Percentiles rank a stretch among this genome's conserved stretches.
Conservation (phyloP, 805 yeast genomes). For the Saturnispora sanitii region DNA sequence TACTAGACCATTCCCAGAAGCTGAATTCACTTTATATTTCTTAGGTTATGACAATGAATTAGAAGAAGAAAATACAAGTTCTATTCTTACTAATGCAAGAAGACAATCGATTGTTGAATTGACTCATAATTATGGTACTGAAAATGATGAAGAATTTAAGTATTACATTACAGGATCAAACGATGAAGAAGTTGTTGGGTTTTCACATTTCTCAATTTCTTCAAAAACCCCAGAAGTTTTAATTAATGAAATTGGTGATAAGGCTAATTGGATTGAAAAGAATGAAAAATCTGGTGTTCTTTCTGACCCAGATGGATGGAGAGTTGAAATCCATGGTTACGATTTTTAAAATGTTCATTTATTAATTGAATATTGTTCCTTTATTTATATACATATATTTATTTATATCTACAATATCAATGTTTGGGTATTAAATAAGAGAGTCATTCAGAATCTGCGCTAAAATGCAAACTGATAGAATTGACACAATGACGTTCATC, state of each 20-base stretch:
- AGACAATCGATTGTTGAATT: conserved; percentile 74
- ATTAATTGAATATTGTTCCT: background rate
- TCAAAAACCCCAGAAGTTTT: conserved; percentile 51
- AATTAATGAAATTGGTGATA: conserved; percentile 41
- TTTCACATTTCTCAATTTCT: conserved; percentile 75
- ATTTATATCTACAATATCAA: no score
- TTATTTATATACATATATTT: background rate
- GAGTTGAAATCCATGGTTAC: conserved; percentile 50
- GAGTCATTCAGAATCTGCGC: background rate
- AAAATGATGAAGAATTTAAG: conserved; percentile 57
- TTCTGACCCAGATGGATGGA: conserved; percentile 86
- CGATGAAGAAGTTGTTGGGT: conserved; percentile 58
- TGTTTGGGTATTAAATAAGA: no score
- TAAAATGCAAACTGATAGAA: conserved; percentile 67
- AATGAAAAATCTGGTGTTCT: conserved; percentile 60
- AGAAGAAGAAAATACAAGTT: conserved; percentile 34
- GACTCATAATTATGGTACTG: conserved; percentile 96
- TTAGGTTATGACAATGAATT: conserved; percentile 56
- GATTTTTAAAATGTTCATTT: conserved; percentile 14
- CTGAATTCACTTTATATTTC: conserved; percentile 80
- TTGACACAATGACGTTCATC: conserved; percentile 94
- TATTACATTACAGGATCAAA: conserved; percentile 70
- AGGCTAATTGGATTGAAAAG: conserved; percentile 46
- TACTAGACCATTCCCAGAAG: conserved; percentile 47
- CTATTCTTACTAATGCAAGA: conserved; percentile 26